Base-by-base conservation (phyloP, 192 early-diverging fungal species). In the Linnemannia schmuckeri region DNA sequence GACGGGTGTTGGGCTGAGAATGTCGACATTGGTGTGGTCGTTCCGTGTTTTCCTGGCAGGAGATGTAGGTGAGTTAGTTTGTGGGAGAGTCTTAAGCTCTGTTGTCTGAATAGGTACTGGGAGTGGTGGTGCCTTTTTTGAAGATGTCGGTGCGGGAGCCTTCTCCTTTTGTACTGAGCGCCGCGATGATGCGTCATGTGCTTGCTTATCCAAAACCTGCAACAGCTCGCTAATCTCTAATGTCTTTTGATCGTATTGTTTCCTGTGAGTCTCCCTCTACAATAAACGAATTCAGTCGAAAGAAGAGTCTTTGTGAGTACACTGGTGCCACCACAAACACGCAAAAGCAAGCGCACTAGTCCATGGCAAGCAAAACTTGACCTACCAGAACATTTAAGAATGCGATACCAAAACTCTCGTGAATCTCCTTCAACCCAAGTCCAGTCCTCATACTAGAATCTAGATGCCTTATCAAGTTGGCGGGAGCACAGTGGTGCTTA, bases 301-400 rank as follows among this genome's bases (percentile, higher is more conserved):
- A 52, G 22, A 33, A 27, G 27, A 27, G 4, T 9, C 7, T 33
- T 3, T 12, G 13, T 66, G 30, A 33, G 61, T 9, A 33, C 12
- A 15, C 27, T 33, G 61, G 4, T 33, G 30, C 10, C n/a, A 66
- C 41, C 27, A 37, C 10, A 33, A 20, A 42, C 27, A 22, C 24
- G 8, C 4, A 0, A 52, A 55, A 47, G 30, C 18, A 52, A 49
- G 17, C 38, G 71, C 15, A 33, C 7, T 41, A 4, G 22, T 8
- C 3, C 4, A 54, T 57, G 15, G 76, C 44, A 72, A 47, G 69
- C 24, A 37, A 73, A 24, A 63, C 44, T 63, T 7, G 22, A 33
- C 80, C 41, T 88, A 93, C 92, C 90, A 91, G 82, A 13, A 93
- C 85, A 70, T 92, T 90, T 54, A 93, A 78, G 37, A 93, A 93